Evolutionary conservation across 345 rosid species (phyloP).

Genomic region (Salix arbutifolia): DNA sequence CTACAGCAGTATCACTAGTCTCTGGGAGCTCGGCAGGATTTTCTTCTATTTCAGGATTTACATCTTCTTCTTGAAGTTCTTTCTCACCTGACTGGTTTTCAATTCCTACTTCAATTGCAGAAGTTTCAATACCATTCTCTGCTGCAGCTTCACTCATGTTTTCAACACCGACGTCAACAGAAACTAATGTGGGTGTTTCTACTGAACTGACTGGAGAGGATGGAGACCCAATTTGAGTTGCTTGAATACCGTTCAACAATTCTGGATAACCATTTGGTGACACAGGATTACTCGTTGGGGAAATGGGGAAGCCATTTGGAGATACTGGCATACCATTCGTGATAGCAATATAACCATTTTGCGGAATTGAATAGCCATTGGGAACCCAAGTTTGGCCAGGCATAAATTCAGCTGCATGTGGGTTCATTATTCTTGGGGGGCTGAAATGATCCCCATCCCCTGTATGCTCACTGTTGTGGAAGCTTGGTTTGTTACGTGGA

Average conservation of each 20-base stretch:
- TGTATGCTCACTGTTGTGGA: slow-evolving; percentile 48
- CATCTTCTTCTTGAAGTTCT: slow-evolving; percentile 23
- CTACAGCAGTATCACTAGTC: slow-evolving; percentile 23
- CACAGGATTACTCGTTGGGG: slow-evolving; percentile 50
- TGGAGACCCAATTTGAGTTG: slow-evolving; percentile 49
- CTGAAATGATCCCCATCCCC: slow-evolving; percentile 54
- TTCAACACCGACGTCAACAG: slow-evolving; percentile 35
- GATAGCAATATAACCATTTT: slow-evolving; percentile 53
- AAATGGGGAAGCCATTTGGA: slow-evolving; percentile 51
- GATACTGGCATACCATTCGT: slow-evolving; percentile 51
- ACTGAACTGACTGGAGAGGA: slow-evolving; percentile 30
- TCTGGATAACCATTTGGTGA: slow-evolving; percentile 41
- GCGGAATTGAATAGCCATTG: slow-evolving; percentile 67
- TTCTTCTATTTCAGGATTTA: slow-evolving; percentile 29
- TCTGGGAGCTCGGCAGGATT: slow-evolving; percentile 14
- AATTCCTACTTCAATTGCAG: slow-evolving; percentile 33
- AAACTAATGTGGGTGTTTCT: slow-evolving; percentile 33
- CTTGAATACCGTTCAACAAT: slow-evolving; percentile 16
- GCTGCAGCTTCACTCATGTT: slow-evolving; percentile 38
- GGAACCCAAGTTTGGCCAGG: slow-evolving; percentile 90
- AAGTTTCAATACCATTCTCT: slow-evolving; percentile 30
- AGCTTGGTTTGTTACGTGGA: slow-evolving; percentile 58
- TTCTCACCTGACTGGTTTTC: slow-evolving; percentile 37
- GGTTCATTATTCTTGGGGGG: slow-evolving; percentile 84
- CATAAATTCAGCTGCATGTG: slow-evolving; percentile 93